Evolutionary conservation across 768 basidiomycete genomes (phyloP), one percentile per base, ranked within the genome.

Genomic region (Lactarius trivialis): DNA sequence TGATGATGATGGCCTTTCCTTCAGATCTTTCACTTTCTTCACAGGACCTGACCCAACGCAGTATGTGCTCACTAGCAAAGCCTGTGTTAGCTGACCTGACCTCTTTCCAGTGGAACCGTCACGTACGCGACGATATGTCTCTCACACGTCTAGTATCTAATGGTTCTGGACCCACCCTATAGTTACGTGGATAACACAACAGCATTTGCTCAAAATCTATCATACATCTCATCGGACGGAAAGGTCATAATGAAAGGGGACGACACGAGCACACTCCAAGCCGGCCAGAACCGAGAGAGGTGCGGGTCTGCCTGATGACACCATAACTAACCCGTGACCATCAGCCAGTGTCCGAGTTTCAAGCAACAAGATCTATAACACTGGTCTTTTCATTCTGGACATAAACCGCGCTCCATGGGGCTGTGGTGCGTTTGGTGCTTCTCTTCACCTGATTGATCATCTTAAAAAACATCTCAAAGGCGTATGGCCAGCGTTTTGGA

Each of bases 401-500:
- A 78, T 91, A 34, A 84, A 86, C 60, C 84, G 81, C 72, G 91
- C 92, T 51, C 93, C 93, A 0, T 91, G 87, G 83, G 93, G 93
- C 58, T 96, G 93, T 74, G 91, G 91, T 84, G 75, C 59, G 81
- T 74, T 54, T 33, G 24, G 34, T 45, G 11, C n/a, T 28, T 28
- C 34, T 57, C 43, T 56, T 41, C 21, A 17, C 58, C 33, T 15
- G 26, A 9, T 28, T 43, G 58, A 43, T 60, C 14, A 12, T 7
- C 52, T 39, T 30, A 19, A 26, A n/a, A 24, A n/a, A 41, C 55
- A 55, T 12, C 45, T n/a, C n/a, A n/a, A n/a, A 89, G 88, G 81
- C 67, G 83, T 86, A 24, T 93, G 93, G 92, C 91, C 91, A 48
- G 87, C 89, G 6, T 91, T 86, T 72, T 91, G 89, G 89, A 85